These are phyloP conservation scores for Gossypium davidsonii DNA, from an alignment of 441 rosid genomes.

Conservation along the genomic window DNA sequence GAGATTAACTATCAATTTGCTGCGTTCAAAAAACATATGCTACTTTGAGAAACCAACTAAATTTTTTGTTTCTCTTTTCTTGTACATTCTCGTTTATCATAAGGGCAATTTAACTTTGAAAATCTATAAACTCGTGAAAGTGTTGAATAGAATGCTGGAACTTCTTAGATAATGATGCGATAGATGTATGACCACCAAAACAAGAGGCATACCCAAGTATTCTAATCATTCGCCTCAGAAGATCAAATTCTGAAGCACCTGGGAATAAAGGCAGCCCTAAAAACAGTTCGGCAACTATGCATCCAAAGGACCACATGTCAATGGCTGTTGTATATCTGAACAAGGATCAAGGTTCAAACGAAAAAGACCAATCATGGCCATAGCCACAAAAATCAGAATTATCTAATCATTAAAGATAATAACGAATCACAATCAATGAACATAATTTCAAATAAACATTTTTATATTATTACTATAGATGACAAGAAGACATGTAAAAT, in stretches of 20 bases:
- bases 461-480: not conserved
- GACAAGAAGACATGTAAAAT: not conserved
- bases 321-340: constrained; percentile 90
- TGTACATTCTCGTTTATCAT: not conserved
- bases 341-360: constrained; percentile 43
- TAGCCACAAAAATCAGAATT: constrained; percentile 2
- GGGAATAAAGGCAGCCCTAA: constrained; percentile 97
- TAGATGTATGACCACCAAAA: not conserved
- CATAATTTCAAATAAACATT: not conserved
- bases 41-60: not conserved
- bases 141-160: not conserved
- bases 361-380: constrained; percentile 6
- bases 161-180: not conserved
- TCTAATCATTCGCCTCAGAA: constrained; percentile 83
- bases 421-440: not conserved
- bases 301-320: constrained; percentile 99
- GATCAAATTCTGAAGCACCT: constrained; percentile 98
- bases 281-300: constrained; percentile 98
- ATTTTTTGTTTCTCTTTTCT: not conserved
- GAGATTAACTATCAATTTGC: not conserved
- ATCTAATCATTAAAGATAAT: not conserved
- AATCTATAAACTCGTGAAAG: not conserved
- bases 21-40: not conserved
- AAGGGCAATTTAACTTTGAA: not conserved
- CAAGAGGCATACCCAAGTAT: constrained; percentile 74